Evolutionary conservation across 1,284 basidiomycete species (phyloP).

Genomic region (Cryptococcus hybrid): DNA sequence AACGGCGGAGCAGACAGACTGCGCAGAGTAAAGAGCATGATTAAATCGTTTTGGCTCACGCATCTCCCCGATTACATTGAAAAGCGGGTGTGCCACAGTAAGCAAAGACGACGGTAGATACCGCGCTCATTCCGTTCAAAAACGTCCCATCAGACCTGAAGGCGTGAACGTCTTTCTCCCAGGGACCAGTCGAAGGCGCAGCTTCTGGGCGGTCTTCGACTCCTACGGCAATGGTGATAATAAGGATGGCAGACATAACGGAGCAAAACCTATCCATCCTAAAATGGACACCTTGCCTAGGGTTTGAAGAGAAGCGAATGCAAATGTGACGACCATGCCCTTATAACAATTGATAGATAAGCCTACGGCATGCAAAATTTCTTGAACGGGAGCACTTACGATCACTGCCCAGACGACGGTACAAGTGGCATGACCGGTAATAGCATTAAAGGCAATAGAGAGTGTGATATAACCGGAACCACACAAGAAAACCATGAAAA

Average conservation of each 20-base stretch:
- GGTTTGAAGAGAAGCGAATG: conserved; percentile 35
- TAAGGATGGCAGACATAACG: conserved; percentile 41
- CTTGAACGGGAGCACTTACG: conserved; percentile 6
- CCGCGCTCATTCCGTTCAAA: conserved; percentile 40
- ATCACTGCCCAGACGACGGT: conserved; percentile 45
- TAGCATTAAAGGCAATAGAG: conserved; percentile 49
- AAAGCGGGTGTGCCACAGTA: conserved; percentile 36
- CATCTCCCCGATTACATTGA: conserved; percentile 51
- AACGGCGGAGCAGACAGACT: conserved; percentile 35
- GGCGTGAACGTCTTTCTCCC: conserved; percentile 28
- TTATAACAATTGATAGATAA: not conserved
- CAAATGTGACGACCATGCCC: conserved; percentile 24
- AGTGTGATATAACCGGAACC: conserved; percentile 30
- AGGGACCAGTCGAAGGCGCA: conserved; percentile 28
- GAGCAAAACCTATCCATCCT: conserved; percentile 38
- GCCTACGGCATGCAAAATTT: too few species aligned
- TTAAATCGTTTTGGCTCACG: conserved; percentile 32
- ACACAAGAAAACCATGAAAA: conserved; percentile 27
- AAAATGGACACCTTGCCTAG: conserved; percentile 46
- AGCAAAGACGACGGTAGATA: conserved; percentile 42
- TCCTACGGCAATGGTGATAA: conserved; percentile 48
- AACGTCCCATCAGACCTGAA: conserved; percentile 31
- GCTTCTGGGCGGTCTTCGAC: conserved; percentile 38
- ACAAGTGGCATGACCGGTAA: conserved; percentile 43
- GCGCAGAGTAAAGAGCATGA: conserved; percentile 19